These are phyloP conservation scores for Alternaria atra DNA, from an alignment of 2,329 filamentous ascomycete species.

Conservation along the genomic window DNA sequence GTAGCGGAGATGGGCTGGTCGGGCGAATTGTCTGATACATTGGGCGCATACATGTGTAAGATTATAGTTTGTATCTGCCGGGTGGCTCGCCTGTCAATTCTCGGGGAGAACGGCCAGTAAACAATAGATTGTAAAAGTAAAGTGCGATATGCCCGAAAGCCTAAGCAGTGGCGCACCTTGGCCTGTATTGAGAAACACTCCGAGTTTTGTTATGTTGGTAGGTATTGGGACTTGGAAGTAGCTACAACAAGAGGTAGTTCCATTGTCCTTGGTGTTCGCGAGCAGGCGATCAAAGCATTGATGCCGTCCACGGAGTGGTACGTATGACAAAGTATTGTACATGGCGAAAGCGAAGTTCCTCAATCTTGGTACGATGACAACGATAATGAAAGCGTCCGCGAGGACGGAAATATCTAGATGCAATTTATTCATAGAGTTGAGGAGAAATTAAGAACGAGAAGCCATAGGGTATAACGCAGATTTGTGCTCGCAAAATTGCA, in stretches of 20 bases:
- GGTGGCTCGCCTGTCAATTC: background rate
- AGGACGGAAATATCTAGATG: conserved; percentile 27
- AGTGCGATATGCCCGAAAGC: background rate
- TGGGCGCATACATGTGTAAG: background rate
- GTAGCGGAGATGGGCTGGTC: background rate
- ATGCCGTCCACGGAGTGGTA: conserved; percentile 4
- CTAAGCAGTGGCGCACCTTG: background rate
- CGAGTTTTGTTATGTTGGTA: background rate
- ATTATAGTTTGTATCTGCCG: background rate
- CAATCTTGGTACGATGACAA: background rate
- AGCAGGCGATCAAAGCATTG: background rate
- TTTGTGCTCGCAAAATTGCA: conserved; percentile 14
- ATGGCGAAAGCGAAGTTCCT: background rate
- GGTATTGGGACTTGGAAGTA: background rate
- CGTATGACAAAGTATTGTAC: conserved; percentile 16
- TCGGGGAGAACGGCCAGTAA: background rate
- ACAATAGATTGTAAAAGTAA: background rate
- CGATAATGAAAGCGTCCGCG: conserved; percentile 19
- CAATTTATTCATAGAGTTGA: conserved; percentile 5
- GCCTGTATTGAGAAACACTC: background rate
- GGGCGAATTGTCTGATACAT: background rate
- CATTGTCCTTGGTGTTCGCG: background rate
- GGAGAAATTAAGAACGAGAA: conserved; percentile 1
- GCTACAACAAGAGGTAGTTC: background rate
- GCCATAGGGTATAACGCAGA: conserved; percentile 27